A percentile compares a stretch with the other conserved stretches of the same genome.
Conservation (phyloP, 306 rosid genomes). For the Cyamopsis tetragonoloba region DNA sequence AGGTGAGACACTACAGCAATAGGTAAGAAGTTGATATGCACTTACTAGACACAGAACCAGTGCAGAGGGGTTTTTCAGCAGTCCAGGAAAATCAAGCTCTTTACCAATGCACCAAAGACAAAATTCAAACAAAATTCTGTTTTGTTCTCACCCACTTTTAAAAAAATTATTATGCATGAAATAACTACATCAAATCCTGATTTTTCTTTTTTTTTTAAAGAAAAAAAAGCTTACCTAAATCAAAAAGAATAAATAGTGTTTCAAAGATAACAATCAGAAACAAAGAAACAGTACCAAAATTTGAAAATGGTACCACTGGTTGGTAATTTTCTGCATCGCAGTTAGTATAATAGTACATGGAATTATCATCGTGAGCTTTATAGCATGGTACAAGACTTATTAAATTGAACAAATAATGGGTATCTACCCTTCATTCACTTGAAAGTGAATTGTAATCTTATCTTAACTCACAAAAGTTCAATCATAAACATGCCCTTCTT, state of each 20-base stretch:
- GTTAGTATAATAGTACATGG: too few relatives aligned
- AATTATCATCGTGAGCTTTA: too few relatives aligned
- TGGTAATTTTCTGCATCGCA: conserved; percentile 63
- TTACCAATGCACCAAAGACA: conserved; percentile 47
- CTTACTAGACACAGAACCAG: conserved; percentile 68
- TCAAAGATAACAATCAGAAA: too few relatives aligned
- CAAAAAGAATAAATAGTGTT: too few relatives aligned
- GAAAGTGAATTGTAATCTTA: too few relatives aligned
- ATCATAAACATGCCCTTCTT: background rate
- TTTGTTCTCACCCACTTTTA: background rate
- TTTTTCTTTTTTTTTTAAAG: too few relatives aligned
- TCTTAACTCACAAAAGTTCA: background rate
- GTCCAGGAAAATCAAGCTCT: conserved; percentile 59
- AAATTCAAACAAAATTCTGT: background rate
- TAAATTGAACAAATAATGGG: too few relatives aligned
- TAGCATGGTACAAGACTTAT: too few relatives aligned
- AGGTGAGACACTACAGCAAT: conserved; percentile 45
- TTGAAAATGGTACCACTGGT: conserved; percentile 54
- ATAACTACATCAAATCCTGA: background rate
- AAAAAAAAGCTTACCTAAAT: too few relatives aligned
- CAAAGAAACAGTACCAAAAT: too few relatives aligned
- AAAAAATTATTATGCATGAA: background rate
- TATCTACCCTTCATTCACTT: too few relatives aligned
- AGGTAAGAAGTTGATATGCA: conserved; percentile 60
- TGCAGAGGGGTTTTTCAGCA: conserved; percentile 48